Percentiles rank a stretch among this genome's conserved stretches.
These are phyloP conservation scores for Juncus inflexus DNA, from an alignment of 176 grass and related monocot genomes.

Conservation along the genomic window DNA sequence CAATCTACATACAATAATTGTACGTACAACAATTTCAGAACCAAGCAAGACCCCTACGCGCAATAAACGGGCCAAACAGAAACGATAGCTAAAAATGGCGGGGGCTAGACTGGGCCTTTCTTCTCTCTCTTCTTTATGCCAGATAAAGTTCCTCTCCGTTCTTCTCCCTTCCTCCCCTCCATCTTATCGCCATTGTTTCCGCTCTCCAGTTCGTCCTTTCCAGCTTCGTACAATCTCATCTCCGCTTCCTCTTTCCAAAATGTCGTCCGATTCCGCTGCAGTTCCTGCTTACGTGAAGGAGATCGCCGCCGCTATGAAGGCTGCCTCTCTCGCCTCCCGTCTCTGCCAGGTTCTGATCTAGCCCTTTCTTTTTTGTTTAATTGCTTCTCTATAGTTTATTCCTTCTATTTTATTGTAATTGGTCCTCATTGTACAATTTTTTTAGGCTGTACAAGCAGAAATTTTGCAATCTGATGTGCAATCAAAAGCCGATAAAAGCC, in stretches of 20 bases:
- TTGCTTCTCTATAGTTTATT: conserved; percentile 7
- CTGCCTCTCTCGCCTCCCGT: conserved; percentile 64
- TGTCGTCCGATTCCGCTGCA: conserved; percentile 1
- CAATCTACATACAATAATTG: no score
- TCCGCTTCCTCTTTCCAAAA: neutral
- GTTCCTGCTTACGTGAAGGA: conserved; percentile 54
- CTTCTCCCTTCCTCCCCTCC: neutral
- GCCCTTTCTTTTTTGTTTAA: neutral
- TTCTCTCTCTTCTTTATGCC: neutral
- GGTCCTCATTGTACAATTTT: conserved; percentile 17
- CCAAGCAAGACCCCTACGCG: neutral
- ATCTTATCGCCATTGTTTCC: conserved; percentile 16
- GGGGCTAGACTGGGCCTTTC: conserved; percentile 15
- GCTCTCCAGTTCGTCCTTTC: neutral
- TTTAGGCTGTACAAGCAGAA: conserved; percentile 64
- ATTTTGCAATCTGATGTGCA: conserved; percentile 77
- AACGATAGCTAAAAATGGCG: conserved; percentile 13
- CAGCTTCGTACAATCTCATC: neutral
- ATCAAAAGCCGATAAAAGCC: conserved; percentile 80
- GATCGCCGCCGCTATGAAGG: conserved; percentile 89
- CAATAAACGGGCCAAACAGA: conserved; percentile 20
- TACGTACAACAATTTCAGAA: no score
- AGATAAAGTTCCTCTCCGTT: neutral
- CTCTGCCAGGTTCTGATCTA: conserved; percentile 64
- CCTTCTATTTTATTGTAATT: conserved; percentile 12